phyloP scores from a whole-genome alignment of 2,329 filamentous ascomycete genomes.

The Juglanconis sp. region DNA sequence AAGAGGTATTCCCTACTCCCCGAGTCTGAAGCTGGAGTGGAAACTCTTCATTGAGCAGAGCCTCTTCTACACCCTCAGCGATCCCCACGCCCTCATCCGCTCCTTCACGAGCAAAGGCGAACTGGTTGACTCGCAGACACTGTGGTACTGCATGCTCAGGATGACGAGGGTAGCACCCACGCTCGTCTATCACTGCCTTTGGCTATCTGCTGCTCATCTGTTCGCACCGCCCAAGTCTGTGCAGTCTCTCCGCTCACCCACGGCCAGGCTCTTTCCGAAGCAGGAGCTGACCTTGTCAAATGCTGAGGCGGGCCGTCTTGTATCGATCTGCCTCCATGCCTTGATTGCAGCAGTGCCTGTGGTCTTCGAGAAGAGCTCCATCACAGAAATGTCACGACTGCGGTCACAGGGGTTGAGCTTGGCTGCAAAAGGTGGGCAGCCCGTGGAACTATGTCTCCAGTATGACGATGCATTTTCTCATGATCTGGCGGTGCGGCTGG shows the following conservation, averaged over 20 bases:
- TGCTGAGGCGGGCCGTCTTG: conserved; percentile 48
- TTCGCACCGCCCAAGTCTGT: conserved; percentile 53
- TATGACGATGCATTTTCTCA: conserved; percentile 64
- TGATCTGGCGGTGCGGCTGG: conserved; percentile 56
- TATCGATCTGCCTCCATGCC: conserved; percentile 62
- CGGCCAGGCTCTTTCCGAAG: conserved; percentile 34
- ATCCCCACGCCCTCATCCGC: conserved; percentile 49
- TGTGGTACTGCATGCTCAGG: conserved; percentile 62
- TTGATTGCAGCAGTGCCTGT: conserved; percentile 56
- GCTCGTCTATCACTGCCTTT: conserved; percentile 62
- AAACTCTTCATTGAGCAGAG: conserved; percentile 61
- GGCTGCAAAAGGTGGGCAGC: conserved; percentile 45
- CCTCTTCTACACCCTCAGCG: conserved; percentile 61
- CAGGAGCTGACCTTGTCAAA: conserved; percentile 39
- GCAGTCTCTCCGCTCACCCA: conserved; percentile 37
- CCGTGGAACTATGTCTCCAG: conserved; percentile 49
- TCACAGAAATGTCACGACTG: conserved; percentile 60
- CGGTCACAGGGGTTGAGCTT: conserved; percentile 52
- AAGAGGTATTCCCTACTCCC: conserved; percentile 24
- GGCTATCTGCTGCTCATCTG: conserved; percentile 57
- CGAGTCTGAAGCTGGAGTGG: conserved; percentile 47
- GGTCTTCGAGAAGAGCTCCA: conserved; percentile 41
- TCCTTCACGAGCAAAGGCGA: conserved; percentile 55
- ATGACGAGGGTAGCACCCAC: conserved; percentile 55
- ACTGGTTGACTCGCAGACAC: conserved; percentile 56